Percentiles rank a stretch among this genome's conserved stretches.
Conservation (phyloP, 345 rosid species). For the Viola odorata region DNA sequence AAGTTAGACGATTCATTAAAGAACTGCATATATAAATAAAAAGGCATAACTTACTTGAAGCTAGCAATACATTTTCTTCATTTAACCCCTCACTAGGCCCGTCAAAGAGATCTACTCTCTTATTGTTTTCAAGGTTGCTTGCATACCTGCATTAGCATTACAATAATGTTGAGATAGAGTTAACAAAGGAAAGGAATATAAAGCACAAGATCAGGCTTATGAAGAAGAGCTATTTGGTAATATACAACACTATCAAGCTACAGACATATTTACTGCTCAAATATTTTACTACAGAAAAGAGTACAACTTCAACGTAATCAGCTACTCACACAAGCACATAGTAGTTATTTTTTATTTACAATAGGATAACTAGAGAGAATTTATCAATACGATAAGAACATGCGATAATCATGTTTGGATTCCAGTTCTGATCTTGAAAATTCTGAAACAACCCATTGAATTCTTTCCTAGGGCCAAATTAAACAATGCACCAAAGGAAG, state of each 20-base stretch:
- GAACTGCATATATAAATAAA: background rate
- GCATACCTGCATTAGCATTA: conserved; percentile 49
- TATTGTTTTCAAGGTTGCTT: conserved; percentile 70
- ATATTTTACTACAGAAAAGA: background rate
- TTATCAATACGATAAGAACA: background rate
- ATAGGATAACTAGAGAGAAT: background rate
- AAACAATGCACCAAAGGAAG: background rate
- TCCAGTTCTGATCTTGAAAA: background rate
- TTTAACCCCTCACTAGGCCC: conserved; percentile 70
- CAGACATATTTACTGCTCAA: background rate
- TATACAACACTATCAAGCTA: background rate
- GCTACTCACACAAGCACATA: background rate
- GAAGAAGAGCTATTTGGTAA: background rate
- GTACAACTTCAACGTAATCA: background rate
- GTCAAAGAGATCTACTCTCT: conserved; percentile 86
- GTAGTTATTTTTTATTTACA: background rate
- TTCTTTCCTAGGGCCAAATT: background rate
- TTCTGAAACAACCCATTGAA: background rate
- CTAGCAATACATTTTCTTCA: conserved; percentile 81
- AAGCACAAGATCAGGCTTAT: background rate
- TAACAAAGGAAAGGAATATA: conserved; percentile 7
- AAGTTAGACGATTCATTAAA: background rate
- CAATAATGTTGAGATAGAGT: conserved; percentile 14
- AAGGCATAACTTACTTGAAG: conserved; percentile 56
- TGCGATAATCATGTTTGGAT: background rate